Evolutionary conservation across 441 rosid genomes (phyloP).

Genomic region (Arabidopsis hybrid): DNA sequence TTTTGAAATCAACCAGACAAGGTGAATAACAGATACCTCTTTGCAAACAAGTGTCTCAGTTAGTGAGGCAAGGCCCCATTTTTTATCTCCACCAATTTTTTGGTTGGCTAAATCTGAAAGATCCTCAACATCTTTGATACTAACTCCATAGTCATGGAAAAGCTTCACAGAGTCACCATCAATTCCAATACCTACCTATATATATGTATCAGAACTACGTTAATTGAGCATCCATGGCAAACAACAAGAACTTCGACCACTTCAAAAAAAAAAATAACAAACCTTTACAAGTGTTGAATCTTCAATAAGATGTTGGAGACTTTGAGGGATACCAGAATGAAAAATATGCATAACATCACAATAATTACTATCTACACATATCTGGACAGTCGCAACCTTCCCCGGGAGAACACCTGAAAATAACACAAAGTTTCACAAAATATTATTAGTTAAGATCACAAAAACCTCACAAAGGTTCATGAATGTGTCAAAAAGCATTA

Average conservation of each 20-base stretch:
- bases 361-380: constrained; percentile 66
- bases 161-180: constrained; percentile 69
- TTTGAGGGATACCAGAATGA: constrained; percentile 76
- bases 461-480: not conserved
- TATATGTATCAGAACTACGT: constrained; percentile 1
- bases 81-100: constrained; percentile 54
- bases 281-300: constrained; percentile 70
- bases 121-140: constrained; percentile 63
- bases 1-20: constrained; percentile 17
- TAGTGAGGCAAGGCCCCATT: constrained; percentile 75
- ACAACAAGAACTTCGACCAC: constrained; percentile 20
- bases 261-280: constrained; percentile 27
- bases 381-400: constrained; percentile 80
- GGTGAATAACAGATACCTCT: constrained; percentile 56
- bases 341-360: constrained; percentile 85
- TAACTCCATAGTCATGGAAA: constrained; percentile 69
- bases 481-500: too few species aligned
- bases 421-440: not conserved
- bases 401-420: constrained; percentile 66
- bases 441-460: not conserved
- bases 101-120: constrained; percentile 72
- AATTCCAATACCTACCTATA: constrained; percentile 76
- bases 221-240: constrained; percentile 4
- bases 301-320: constrained; percentile 70
- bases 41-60: constrained; percentile 68